Evolutionary conservation across 148 eudicot genomes (phyloP).

Genomic region (Heliamphora exappendiculata): DNA sequence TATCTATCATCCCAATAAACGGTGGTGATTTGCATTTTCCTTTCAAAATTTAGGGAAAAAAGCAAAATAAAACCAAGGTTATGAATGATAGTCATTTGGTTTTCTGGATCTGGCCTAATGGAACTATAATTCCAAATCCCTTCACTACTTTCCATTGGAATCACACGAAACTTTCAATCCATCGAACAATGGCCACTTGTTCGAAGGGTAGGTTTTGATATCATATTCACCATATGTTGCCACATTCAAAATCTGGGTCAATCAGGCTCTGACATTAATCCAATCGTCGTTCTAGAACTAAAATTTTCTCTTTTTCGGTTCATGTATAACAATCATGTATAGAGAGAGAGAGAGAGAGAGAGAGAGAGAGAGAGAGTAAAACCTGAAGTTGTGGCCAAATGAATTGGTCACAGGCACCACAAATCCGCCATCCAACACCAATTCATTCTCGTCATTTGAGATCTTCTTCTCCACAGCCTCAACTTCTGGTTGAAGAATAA

Average conservation of each 20-base stretch:
- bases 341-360: neutral
- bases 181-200: too few species aligned
- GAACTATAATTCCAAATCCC: too few species aligned
- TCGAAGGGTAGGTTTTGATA: too few species aligned
- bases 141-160: too few species aligned
- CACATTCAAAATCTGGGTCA: neutral
- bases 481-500: slow-evolving; percentile 15
- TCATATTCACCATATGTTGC: neutral
- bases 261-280: too few species aligned
- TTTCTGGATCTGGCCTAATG: too few species aligned
- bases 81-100: too few species aligned
- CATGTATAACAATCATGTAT: neutral
- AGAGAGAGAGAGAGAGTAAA: neutral
- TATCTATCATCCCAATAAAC: too few species aligned
- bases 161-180: too few species aligned
- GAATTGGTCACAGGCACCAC: slow-evolving; percentile 51
- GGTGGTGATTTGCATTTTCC: too few species aligned
- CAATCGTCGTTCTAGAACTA: neutral
- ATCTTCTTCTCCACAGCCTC: slow-evolving; percentile 27
- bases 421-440: slow-evolving; percentile 54
- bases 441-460: slow-evolving; percentile 21
- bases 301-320: neutral
- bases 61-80: too few species aligned
- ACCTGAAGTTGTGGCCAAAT: slow-evolving; percentile 80
- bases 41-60: too few species aligned